Conservation (phyloP, 2,329 filamentous ascomycete species). For the Xenosphaeropsis pyriputrescens region DNA sequence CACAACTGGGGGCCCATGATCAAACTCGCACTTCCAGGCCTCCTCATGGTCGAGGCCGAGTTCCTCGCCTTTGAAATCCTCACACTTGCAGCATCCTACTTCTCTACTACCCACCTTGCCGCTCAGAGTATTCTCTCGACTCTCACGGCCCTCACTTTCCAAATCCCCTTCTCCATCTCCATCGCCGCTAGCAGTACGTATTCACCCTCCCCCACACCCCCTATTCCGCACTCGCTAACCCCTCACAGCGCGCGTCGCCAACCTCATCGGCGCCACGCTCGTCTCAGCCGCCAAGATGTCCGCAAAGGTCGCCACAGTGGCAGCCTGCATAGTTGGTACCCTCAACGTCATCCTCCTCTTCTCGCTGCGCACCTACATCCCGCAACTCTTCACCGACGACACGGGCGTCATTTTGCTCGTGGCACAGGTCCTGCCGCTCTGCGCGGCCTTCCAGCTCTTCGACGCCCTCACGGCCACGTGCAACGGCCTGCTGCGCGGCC, state of each 20-base stretch:
- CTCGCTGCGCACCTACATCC: slow-evolving; percentile 56
- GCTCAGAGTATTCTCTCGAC: slow-evolving; percentile 79
- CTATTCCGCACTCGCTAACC: too few relatives aligned
- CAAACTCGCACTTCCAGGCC: slow-evolving; percentile 70
- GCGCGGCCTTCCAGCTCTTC: slow-evolving; percentile 80
- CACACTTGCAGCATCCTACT: slow-evolving; percentile 67
- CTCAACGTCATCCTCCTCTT: slow-evolving; percentile 63
- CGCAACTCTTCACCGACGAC: slow-evolving; percentile 65
- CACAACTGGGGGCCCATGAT: slow-evolving; percentile 77
- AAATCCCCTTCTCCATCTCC: slow-evolving; percentile 82
- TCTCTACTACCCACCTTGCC: slow-evolving; percentile 67
- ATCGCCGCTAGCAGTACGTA: slow-evolving; percentile 59
- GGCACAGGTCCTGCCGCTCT: slow-evolving; percentile 58
- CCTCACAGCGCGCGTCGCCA: slow-evolving; percentile 54
- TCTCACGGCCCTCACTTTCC: slow-evolving; percentile 67
- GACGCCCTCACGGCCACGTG: slow-evolving; percentile 68
- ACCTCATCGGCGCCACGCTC: slow-evolving; percentile 77
- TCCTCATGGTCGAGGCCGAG: slow-evolving; percentile 90
- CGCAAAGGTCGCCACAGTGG: slow-evolving; percentile 59
- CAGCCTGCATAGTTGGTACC: slow-evolving; percentile 56
- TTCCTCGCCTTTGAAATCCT: slow-evolving; percentile 87
- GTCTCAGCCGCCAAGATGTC: slow-evolving; percentile 67
- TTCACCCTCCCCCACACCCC: too few relatives aligned
- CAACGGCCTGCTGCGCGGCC: slow-evolving; percentile 72
- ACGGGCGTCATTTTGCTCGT: slow-evolving; percentile 54